Evolutionary conservation across 1,284 basidiomycete species (phyloP), one percentile per base, ranked within the genome.

Genomic region (Heterobasidion annosum): DNA sequence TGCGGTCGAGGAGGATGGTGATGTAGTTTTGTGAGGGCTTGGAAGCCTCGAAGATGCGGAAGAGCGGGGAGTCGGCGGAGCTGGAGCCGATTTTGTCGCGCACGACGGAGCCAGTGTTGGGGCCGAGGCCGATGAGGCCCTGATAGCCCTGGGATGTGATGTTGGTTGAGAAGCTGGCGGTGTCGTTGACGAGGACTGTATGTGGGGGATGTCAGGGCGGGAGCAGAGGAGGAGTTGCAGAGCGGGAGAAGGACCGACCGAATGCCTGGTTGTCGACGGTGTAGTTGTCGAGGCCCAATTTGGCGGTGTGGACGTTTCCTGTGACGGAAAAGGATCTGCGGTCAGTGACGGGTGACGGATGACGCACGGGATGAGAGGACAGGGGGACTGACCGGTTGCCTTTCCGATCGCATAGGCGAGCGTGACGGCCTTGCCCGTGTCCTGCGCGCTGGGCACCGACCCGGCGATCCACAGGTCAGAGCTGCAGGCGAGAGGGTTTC

Each of bases 391-490:
- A 79, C 80, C 81, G 56, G 68, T 57, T 2, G 77, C 77, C 7
- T 63, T 60, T 33, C 79, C 79, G 25, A 76, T 69, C 19, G 79
- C 81, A 65, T 83, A 84, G 15, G 62, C 69, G 9, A 83, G 73
- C 5, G 64, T 62, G 5, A 72, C 66, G 1, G 64, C 68, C 50
- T 72, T 68, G 3, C 76, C 75, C 1, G 77, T 76, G 54, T 71
- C 64, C n/a, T 64, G 67, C 32, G 74, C 72, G 43, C 67, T 65
- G 8, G 68, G 64, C 3, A 83, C 73, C 40, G 59, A 64, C 13
- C 76, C 81, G 15, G 75, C 74, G 1, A 85, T 75, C 75, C 79
- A 83, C 32, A 84, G 66, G 63, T 85, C 83, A 33, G 81, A 78
- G 56, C 82, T 75, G 52, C 40, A 46, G 25, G 25, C 25, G 4